Evolutionary conservation across 345 rosid genomes (phyloP).

Genomic region (Arabis alpina): DNA sequence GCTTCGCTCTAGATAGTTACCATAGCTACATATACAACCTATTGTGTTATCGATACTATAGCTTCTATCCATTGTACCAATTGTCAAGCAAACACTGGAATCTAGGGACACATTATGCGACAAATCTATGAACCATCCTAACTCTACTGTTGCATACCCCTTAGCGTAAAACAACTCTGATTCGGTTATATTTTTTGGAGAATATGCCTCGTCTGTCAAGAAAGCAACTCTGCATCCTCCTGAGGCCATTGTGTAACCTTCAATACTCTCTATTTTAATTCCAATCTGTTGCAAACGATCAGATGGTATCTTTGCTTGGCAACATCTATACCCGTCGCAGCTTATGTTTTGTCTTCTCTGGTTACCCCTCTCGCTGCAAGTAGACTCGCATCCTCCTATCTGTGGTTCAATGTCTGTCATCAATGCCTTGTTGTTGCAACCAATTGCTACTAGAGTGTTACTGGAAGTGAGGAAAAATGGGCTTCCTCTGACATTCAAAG

Average conservation of each 20-base stretch:
- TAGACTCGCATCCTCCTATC: slow-evolving; percentile 40
- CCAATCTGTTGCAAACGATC: slow-evolving; percentile 27
- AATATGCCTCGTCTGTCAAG: slow-evolving; percentile 34
- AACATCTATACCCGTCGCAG: slow-evolving; percentile 42
- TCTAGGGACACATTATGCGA: background rate
- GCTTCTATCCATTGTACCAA: background rate
- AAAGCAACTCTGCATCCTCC: slow-evolving; percentile 37
- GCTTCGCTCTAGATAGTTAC: slow-evolving; percentile 21
- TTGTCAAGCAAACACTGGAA: background rate
- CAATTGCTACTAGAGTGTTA: slow-evolving; percentile 31
- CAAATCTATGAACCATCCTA: slow-evolving; percentile 29
- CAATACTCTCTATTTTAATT: slow-evolving; percentile 30
- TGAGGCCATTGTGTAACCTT: slow-evolving; percentile 4
- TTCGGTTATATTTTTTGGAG: slow-evolving; percentile 25
- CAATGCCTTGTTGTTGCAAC: slow-evolving; percentile 42
- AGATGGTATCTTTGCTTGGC: slow-evolving; percentile 34
- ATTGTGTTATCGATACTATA: background rate
- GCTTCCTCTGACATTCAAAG: slow-evolving; percentile 27
- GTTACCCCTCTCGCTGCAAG: background rate
- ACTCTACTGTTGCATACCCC: slow-evolving; percentile 32
- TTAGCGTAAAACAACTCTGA: slow-evolving; percentile 16
- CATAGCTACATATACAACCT: slow-evolving; percentile 33
- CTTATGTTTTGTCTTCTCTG: slow-evolving; percentile 15
- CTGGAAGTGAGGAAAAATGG: slow-evolving; percentile 26
- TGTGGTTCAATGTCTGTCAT: slow-evolving; percentile 22